These are phyloP conservation scores for Penicillium arizonense DNA, from an alignment of 495 filamentous ascomycete genomes.

Conservation along the genomic window DNA sequence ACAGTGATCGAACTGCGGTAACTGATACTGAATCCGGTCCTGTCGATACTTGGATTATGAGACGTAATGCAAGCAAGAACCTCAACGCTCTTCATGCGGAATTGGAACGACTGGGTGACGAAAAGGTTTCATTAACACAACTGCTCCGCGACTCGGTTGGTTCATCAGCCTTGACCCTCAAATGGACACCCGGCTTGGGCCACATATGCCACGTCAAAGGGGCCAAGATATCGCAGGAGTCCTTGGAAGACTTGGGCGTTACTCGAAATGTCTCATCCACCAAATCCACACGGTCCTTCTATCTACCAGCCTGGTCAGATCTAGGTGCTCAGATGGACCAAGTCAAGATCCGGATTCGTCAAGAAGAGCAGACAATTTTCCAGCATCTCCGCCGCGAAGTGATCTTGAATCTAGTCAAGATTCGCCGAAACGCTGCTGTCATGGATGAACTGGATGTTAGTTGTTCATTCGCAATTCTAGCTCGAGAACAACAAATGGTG, in stretches of 20 bases:
- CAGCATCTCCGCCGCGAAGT: conserved; percentile 68
- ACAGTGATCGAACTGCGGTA: conserved; percentile 20
- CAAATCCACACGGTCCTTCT: conserved; percentile 81
- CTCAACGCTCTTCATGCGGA: conserved; percentile 65
- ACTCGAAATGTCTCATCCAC: conserved; percentile 69
- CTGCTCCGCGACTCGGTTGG: conserved; percentile 55
- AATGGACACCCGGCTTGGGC: conserved; percentile 79
- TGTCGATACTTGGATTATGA: conserved; percentile 83
- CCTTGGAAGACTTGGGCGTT: conserved; percentile 40
- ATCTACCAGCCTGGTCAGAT: conserved; percentile 77
- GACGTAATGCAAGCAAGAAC: conserved; percentile 60
- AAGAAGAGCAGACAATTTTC: conserved; percentile 78
- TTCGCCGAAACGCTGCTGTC: conserved; percentile 83
- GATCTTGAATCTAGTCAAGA: conserved; percentile 71
- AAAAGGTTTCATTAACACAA: conserved; percentile 59
- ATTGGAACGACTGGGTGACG: conserved; percentile 54
- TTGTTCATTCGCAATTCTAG: conserved; percentile 77
- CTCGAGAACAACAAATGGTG: conserved; percentile 66
- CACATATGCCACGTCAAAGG: conserved; percentile 91
- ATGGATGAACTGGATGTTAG: conserved; percentile 91
- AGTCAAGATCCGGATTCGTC: conserved; percentile 67
- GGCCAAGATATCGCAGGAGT: conserved; percentile 57
- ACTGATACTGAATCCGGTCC: conserved; percentile 31
- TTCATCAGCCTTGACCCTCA: conserved; percentile 66
- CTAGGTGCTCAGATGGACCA: conserved; percentile 75